Conservation (phyloP, 148 eudicot genomes). For the Dysphania ambrosioides region DNA sequence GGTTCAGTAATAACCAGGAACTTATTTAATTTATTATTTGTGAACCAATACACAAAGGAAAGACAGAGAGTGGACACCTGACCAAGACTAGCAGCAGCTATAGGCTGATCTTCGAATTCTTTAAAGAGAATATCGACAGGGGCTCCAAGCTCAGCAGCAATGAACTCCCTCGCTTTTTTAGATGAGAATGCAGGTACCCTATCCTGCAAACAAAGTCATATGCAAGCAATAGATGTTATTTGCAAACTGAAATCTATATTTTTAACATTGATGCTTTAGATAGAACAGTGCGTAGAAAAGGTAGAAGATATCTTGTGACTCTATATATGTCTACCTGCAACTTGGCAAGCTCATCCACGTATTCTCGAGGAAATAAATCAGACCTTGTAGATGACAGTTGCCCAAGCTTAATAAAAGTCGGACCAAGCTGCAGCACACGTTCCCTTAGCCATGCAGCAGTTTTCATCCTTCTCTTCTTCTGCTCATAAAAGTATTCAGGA, state of each 20-base stretch:
- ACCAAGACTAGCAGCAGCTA: constrained; percentile 99
- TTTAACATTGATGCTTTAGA: not conserved
- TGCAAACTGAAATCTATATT: not conserved
- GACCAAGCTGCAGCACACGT: constrained; percentile 91
- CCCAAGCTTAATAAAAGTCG: constrained; percentile 91
- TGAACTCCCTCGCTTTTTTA: constrained; percentile 67
- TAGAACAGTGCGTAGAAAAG: not conserved
- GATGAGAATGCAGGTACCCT: constrained; percentile 96
- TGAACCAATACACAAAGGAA: constrained; percentile 5
- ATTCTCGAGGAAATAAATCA: constrained; percentile 88
- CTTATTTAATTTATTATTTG: not conserved
- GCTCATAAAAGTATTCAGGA: constrained; percentile 16
- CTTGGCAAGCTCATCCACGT: constrained; percentile 93
- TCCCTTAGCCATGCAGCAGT: constrained; percentile 97
- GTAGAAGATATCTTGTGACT: not conserved
- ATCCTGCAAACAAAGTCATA: constrained; percentile 58
- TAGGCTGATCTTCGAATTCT: constrained; percentile 91
- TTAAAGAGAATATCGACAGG: constrained; percentile 66
- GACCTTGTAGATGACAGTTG: constrained; percentile 93
- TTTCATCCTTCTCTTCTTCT: constrained; percentile 58
- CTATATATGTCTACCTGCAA: constrained; percentile 58
- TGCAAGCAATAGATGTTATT: not conserved
- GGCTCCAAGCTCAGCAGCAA: constrained; percentile 76
- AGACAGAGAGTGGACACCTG: constrained; percentile 58
- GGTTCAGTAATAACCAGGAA: not conserved